A percentile compares a stretch with the other conserved stretches of the same genome.
phyloP scores from a whole-genome alignment of 345 rosid species.

The Stellera chamaejasme region DNA sequence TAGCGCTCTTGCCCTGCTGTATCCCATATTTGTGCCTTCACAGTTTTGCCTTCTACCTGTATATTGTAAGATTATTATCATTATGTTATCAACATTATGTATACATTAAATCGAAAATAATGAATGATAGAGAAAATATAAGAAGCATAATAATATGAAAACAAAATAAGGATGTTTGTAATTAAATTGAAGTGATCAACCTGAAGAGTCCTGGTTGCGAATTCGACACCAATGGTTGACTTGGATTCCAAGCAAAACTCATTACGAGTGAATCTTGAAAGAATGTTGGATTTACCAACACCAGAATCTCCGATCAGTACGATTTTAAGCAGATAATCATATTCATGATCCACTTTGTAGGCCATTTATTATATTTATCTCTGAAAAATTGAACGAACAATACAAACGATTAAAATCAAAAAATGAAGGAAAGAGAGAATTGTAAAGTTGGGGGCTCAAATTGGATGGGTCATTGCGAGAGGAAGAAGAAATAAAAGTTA shows the following conservation, averaged over 20 bases:
- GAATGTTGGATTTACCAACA: constrained; percentile 66
- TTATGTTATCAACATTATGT: neutral
- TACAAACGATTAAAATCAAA: neutral
- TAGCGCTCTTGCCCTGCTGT: constrained; percentile 70
- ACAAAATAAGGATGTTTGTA: neutral
- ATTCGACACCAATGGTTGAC: constrained; percentile 67
- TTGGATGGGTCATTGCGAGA: neutral
- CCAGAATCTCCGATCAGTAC: constrained; percentile 66
- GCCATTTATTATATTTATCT: constrained; percentile 29
- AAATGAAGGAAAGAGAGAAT: neutral
- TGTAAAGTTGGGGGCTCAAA: neutral
- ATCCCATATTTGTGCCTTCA: constrained; percentile 76
- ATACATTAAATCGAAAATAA: too few relatives aligned
- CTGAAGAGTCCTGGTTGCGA: constrained; percentile 67
- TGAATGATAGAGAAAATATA: too few relatives aligned
- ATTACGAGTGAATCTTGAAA: constrained; percentile 58
- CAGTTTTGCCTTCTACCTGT: constrained; percentile 66
- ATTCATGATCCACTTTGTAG: constrained; percentile 56
- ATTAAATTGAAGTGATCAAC: constrained; percentile 13
- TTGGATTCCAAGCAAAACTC: constrained; percentile 63
- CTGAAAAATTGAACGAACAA: constrained; percentile 2
- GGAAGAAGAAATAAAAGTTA: too few relatives aligned
- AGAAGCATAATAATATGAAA: neutral
- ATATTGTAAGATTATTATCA: neutral
- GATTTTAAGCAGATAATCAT: constrained; percentile 58